phyloP scores from a whole-genome alignment of 75 land plant genomes.

The Azolla pinnata region DNA sequence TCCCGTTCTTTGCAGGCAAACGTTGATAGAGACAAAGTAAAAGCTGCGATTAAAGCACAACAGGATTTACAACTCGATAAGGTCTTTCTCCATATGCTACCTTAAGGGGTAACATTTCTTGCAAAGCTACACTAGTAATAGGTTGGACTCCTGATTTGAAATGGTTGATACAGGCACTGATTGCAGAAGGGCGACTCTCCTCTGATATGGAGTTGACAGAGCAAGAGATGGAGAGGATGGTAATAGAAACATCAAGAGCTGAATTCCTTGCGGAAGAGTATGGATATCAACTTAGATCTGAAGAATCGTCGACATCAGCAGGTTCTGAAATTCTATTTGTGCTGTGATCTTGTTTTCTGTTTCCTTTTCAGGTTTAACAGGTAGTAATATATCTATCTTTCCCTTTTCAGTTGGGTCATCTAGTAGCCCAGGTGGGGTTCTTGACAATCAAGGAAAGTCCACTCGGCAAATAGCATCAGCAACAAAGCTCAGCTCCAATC shows the following conservation, averaged over 20 bases:
- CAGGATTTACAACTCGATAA: slow-evolving; percentile 98
- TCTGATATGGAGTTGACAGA: slow-evolving; percentile 98
- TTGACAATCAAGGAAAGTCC: slow-evolving; percentile 5
- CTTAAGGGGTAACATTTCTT: too few relatives aligned
- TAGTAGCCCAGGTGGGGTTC: not conserved
- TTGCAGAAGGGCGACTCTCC: slow-evolving; percentile 95
- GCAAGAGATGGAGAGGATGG: slow-evolving; percentile 94
- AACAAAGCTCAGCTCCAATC: too few relatives aligned
- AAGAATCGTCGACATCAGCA: slow-evolving; percentile 77
- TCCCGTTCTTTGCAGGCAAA: slow-evolving; percentile 43
- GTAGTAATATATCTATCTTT: too few relatives aligned
- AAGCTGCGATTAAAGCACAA: slow-evolving; percentile 95
- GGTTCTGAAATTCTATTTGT: too few relatives aligned
- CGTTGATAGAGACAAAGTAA: slow-evolving; percentile 84
- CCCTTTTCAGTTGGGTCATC: not conserved
- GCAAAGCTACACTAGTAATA: too few relatives aligned
- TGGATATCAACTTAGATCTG: slow-evolving; percentile 39
- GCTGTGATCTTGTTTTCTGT: too few relatives aligned
- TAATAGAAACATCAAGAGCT: slow-evolving; percentile 93
- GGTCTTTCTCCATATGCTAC: too few relatives aligned
- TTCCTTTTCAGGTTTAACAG: too few relatives aligned
- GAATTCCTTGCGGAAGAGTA: slow-evolving; percentile 67
- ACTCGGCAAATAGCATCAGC: too few relatives aligned
- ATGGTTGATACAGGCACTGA: slow-evolving; percentile 52
- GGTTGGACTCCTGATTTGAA: too few relatives aligned